Evolutionary conservation across 192 early-diverging fungal species (phyloP).

Genomic region (Podila horticola): DNA sequence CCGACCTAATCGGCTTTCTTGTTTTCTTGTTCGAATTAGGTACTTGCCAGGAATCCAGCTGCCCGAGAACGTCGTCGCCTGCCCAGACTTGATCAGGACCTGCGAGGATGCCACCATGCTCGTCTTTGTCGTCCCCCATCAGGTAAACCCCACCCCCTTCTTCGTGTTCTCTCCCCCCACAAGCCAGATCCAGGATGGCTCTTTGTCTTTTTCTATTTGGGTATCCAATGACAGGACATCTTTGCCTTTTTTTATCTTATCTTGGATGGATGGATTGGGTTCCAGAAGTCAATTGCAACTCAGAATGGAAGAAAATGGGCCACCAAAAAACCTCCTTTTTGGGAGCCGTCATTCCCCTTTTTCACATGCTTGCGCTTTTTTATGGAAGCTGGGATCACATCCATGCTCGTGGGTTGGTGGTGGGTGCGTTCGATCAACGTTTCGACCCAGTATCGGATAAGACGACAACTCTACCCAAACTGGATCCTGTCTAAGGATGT

Average conservation of each 20-base stretch:
- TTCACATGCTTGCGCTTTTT: too few species aligned
- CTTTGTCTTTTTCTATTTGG: too few species aligned
- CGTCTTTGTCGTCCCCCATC: constrained; percentile 94
- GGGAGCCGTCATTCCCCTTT: too few species aligned
- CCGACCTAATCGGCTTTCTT: neutral
- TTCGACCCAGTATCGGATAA: too few species aligned
- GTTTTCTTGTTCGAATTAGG: neutral
- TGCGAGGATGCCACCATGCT: constrained; percentile 86
- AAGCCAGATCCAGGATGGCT: neutral
- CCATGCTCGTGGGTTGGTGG: too few species aligned
- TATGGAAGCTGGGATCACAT: too few species aligned
- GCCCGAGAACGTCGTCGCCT: constrained; percentile 86
- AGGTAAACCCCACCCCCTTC: constrained; percentile 48
- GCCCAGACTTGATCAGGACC: constrained; percentile 79
- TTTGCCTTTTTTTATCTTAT: neutral
- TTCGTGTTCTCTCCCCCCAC: neutral
- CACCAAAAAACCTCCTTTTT: too few species aligned
- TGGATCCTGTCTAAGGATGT: too few species aligned
- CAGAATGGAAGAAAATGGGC: too few species aligned
- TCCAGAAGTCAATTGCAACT: neutral
- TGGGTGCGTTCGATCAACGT: too few species aligned
- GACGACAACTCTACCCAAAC: too few species aligned
- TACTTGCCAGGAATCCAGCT: constrained; percentile 85
- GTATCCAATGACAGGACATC: too few species aligned
- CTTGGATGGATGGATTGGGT: neutral